A percentile compares a stretch with the other conserved stretches of the same genome.
Evolutionary conservation across 208 protist genomes (phyloP).

Genomic region (Leptomonas pyrrhocoris): DNA sequence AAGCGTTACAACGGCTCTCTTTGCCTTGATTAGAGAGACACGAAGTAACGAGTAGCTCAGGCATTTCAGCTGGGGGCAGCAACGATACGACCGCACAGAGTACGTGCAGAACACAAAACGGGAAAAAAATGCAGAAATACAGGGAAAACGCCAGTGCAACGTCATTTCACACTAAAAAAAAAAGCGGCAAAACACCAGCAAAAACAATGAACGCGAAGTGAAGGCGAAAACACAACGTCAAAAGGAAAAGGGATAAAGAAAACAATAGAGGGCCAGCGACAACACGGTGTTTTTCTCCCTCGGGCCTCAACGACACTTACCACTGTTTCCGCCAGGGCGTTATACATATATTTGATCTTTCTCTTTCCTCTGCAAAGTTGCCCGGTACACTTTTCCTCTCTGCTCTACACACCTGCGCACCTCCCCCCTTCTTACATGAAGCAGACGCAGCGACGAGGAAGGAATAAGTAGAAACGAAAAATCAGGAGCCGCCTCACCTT

Average conservation of each 20-base stretch:
- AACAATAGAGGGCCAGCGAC: too few relatives aligned
- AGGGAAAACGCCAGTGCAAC: neutral
- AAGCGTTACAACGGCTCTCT: neutral
- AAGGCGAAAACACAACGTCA: neutral
- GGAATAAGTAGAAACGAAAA: neutral
- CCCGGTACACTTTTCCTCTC: too few relatives aligned
- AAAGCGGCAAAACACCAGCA: neutral
- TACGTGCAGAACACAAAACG: neutral
- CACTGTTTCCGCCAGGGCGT: neutral
- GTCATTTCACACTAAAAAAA: conserved; percentile 22
- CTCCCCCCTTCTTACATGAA: neutral
- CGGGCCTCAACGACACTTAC: neutral
- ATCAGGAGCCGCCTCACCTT: neutral
- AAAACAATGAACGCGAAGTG: neutral
- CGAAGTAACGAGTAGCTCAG: neutral
- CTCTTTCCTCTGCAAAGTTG: too few relatives aligned
- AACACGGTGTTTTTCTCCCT: too few relatives aligned
- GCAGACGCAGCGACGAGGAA: neutral
- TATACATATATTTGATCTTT: too few relatives aligned
- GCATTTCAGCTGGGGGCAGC: neutral
- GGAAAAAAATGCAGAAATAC: neutral
- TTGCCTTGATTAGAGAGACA: neutral
- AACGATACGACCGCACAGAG: neutral
- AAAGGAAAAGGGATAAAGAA: neutral
- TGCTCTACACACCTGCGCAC: too few relatives aligned